Percentiles rank a stretch among this genome's conserved stretches.
These are phyloP conservation scores for Aspergillus bombycis DNA, from an alignment of 2,329 filamentous ascomycete genomes.

Conservation along the genomic window DNA sequence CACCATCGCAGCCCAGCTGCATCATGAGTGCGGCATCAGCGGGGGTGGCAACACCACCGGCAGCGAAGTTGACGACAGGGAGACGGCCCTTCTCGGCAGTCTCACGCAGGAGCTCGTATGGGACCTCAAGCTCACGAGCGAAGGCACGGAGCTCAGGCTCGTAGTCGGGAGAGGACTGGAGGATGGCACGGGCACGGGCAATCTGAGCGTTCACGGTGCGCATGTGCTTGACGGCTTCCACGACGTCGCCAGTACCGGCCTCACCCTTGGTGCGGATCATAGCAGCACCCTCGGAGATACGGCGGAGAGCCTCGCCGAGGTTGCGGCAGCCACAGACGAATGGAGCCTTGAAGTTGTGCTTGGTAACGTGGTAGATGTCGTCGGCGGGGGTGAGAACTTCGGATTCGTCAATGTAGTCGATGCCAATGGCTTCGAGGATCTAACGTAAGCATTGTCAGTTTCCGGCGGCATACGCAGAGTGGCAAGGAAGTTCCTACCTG, in stretches of 20 bases:
- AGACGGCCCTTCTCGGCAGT: slow-evolving; percentile 84
- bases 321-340: slow-evolving; percentile 97
- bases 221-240: slow-evolving; percentile 96
- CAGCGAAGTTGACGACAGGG: slow-evolving; percentile 96
- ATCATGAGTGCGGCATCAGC: slow-evolving; percentile 98
- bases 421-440: slow-evolving; percentile 91
- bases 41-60: slow-evolving; percentile 98
- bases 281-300: slow-evolving; percentile 90
- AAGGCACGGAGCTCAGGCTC: slow-evolving; percentile 76
- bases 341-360: slow-evolving; percentile 77
- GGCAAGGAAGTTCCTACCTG: slow-evolving; percentile 56
- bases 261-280: slow-evolving; percentile 99
- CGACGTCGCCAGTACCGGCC: slow-evolving; percentile 93
- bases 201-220: slow-evolving; percentile 86
- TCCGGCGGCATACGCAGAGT: background rate
- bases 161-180: slow-evolving; percentile 42
- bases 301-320: slow-evolving; percentile 86
- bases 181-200: slow-evolving; percentile 65
- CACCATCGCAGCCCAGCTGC: slow-evolving; percentile 96
- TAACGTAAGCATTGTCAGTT: slow-evolving; percentile 38
- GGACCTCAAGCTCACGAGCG: slow-evolving; percentile 79
- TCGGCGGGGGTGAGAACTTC: slow-evolving; percentile 97
- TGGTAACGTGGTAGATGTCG: slow-evolving; percentile 87
- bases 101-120: slow-evolving; percentile 79
- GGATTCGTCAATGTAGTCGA: slow-evolving; percentile 98